Percentiles rank a stretch among this genome's conserved stretches.
These are phyloP conservation scores for Barnettozyma siamensis DNA, from an alignment of 805 yeast genomes.

Conservation along the genomic window DNA sequence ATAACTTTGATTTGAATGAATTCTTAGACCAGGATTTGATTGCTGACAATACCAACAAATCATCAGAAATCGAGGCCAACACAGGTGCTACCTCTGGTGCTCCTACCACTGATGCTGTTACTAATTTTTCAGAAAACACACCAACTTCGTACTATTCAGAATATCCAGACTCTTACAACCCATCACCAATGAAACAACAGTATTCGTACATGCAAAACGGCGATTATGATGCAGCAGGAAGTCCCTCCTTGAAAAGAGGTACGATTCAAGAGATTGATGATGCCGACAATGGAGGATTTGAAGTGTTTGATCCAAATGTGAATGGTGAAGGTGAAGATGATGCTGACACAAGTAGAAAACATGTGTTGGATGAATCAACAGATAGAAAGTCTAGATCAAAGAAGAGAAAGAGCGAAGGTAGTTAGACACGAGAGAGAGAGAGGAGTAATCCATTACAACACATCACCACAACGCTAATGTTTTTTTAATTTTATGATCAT, in stretches of 20 bases:
- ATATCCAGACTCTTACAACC: background rate
- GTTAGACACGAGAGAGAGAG: too few relatives aligned
- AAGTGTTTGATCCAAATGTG: slow-evolving; percentile 9
- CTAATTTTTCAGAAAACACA: background rate
- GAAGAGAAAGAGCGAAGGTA: slow-evolving; percentile 2
- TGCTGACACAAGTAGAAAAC: background rate
- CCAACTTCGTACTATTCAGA: background rate
- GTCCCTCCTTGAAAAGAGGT: slow-evolving; percentile 1
- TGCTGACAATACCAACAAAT: slow-evolving; percentile 1
- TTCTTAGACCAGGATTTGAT: slow-evolving; percentile 14
- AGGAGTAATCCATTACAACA: too few relatives aligned
- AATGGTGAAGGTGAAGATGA: background rate
- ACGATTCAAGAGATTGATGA: slow-evolving; percentile 9
- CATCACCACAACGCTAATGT: too few relatives aligned
- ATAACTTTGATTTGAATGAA: slow-evolving; percentile 22
- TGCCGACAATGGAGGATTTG: background rate
- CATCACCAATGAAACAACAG: background rate
- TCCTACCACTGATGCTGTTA: background rate
- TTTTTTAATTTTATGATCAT: too few relatives aligned
- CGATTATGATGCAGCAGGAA: background rate
- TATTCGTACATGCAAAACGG: background rate
- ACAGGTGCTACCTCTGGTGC: too few relatives aligned
- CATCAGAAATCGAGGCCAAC: too few relatives aligned
- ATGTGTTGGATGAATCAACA: background rate
- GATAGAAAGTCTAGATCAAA: background rate